Evolutionary conservation across 352 stramenopile species (phyloP).

Genomic region (Saprolegnia parasitica): DNA sequence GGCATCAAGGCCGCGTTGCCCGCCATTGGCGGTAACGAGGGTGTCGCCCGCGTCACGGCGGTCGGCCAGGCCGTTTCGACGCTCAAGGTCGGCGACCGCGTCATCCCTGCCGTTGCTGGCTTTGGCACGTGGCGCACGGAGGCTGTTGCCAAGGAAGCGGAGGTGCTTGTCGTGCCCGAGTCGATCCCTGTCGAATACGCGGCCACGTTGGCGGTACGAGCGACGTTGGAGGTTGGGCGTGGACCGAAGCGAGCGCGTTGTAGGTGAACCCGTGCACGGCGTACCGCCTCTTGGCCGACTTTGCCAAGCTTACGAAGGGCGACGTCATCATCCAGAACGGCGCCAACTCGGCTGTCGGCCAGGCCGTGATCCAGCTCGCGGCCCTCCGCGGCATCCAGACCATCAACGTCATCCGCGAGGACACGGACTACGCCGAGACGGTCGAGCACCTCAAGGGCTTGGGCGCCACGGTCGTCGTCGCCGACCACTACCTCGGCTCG

Average conservation of each 20-base stretch:
- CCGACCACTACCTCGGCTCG: conserved; percentile 63
- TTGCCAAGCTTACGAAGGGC: conserved; percentile 62
- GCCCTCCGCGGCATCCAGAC: conserved; percentile 82
- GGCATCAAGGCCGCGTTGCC: conserved; percentile 71
- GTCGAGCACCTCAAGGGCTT: conserved; percentile 76
- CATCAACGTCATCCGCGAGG: conserved; percentile 85
- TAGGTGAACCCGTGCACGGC: conserved; percentile 76
- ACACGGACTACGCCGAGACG: conserved; percentile 70
- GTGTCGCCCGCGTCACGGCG: conserved; percentile 77
- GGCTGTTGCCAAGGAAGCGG: conserved; percentile 52
- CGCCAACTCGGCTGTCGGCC: conserved; percentile 81
- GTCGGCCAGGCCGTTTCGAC: conserved; percentile 74
- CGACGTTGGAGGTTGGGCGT: not conserved
- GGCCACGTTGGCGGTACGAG: conserved; percentile 49
- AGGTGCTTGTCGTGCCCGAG: conserved; percentile 70
- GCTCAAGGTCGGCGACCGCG: conserved; percentile 82
- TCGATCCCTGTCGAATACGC: conserved; percentile 85
- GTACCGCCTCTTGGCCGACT: conserved; percentile 83
- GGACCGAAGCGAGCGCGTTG: too few species aligned
- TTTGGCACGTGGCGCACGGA: conserved; percentile 76
- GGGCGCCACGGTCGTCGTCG: conserved; percentile 68
- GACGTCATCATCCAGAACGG: conserved; percentile 90
- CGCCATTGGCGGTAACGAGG: conserved; percentile 80
- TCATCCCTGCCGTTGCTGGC: conserved; percentile 62
- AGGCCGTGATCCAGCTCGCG: conserved; percentile 87